Base-by-base conservation (phyloP, 164 flowering plant species). In the Kingdonia uniflora region DNA sequence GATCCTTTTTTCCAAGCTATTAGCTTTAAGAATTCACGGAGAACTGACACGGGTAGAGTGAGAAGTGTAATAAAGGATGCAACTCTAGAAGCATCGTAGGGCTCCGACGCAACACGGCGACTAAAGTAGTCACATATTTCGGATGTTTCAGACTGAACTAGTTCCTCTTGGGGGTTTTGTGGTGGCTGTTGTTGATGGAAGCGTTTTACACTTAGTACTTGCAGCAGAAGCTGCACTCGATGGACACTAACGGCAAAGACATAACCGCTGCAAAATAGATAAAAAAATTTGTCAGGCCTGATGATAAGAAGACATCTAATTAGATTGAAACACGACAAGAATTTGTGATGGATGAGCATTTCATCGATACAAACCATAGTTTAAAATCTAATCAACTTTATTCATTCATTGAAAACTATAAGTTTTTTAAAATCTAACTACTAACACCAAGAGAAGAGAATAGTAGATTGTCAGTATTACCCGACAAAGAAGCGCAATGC, bases 401-500 rank as follows among this genome's bases (percentile, higher is more conserved):
- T 8, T 8, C 8, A 29, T 8, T 3, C 4, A 29, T 29, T 8
- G 6, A 29, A 29, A n/a, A n/a, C n/a, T n/a, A n/a, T n/a, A n/a
- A n/a, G n/a, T n/a, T n/a, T n/a, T n/a, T n/a, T n/a, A n/a, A 29
- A 29, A 29, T 29, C 8, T 29, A 29, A 29, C 4, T 29, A 29
- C 35, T 8, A 29, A 29, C 35, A 29, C 35, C 4, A 29, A 29
- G 4, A 29, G 4, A 8, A 4, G 35, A 29, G 35, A 8, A 29
- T 3, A 29, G 35, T 4, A 29, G 8, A 8, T 29, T 10, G 44
- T 41, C 44, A 19, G 20, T 58, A 75, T 76, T 82, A 92, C 99
- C 97, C 99, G 21, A 94, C 97, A 68, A 89, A 94, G 68, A 94
- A 94, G 55, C 99, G 96, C 72, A 94, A 75, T 38, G 99, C 99